Evolutionary conservation across 768 basidiomycete genomes (phyloP), one percentile per base, ranked within the genome.

Genomic region (Tulasnella sp.): DNA sequence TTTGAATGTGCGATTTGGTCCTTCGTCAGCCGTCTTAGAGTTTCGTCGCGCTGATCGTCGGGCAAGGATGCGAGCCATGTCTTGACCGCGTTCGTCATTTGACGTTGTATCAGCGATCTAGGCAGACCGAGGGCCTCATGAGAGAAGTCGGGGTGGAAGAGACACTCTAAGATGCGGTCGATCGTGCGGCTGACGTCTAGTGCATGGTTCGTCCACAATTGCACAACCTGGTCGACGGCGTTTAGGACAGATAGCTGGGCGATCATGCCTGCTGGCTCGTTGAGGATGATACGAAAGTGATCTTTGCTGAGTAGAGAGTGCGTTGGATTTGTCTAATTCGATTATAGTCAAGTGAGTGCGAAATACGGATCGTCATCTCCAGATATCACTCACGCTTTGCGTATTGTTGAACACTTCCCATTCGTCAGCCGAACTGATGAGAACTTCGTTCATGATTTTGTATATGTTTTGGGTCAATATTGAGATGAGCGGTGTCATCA

Each of bases 251-350:
- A 76, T 24, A 83, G 68, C 65, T 79, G 75, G 7, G 84, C 85
- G 51, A 86, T 80, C 67, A 83, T 81, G 2, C 85, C 84, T 12
- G 85, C 85, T 0, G 85, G 84, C 65, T 85, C 82, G 67, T 86
- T 87, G 49, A 85, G 72, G 51, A 85, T 81, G 43, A 84, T 75
- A 3, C 73, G 78, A 65, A 87, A 85, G 68, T 86, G 84, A 66
- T 85, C 84, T 80, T 84, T 59, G 34, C 57, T 59, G 4, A 59
- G 34, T n/a, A 59, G 31, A 2, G 57, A 59, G 38, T 59, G 57
- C 29, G 57, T 49, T 19, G 57, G 57, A 31, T 59, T 38, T 17
- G 48, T 59, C 57, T 59, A 22, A 10, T 38, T 5, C 15, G 34
- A 38, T 38, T n/a, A n/a, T n/a, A n/a, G n/a, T n/a, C n/a, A n/a